phyloP scores from a whole-genome alignment of 208 protist species.

The Naegleria fowleri region DNA sequence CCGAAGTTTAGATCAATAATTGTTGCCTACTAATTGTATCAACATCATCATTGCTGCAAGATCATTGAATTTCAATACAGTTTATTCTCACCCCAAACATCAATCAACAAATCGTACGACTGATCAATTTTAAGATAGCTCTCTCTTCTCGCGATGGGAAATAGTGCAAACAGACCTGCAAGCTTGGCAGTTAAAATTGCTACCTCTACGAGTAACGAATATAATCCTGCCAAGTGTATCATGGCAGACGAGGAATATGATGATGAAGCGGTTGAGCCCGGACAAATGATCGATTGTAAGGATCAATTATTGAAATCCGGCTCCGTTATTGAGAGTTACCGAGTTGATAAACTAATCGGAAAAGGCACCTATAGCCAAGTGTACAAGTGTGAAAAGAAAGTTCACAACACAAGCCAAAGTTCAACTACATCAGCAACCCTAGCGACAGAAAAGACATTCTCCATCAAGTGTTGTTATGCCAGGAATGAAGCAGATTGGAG shows the following conservation, averaged over 20 bases:
- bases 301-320: not conserved
- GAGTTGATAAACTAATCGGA: not conserved
- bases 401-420: not conserved
- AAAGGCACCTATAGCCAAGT: not conserved
- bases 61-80: no score
- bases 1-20: no score
- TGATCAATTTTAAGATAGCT: no score
- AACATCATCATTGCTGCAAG: no score
- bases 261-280: not conserved
- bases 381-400: not conserved
- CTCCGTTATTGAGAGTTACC: not conserved
- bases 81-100: no score
- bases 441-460: no score
- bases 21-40: no score
- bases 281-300: not conserved
- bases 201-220: not conserved
- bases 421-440: not conserved
- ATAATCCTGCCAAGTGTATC: not conserved
- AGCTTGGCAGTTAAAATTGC: not conserved
- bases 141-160: no score
- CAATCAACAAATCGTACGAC: no score
- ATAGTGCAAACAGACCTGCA: not conserved
- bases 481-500: not conserved
- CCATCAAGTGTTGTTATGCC: not conserved
- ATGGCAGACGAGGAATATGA: not conserved